Evolutionary conservation across 495 filamentous ascomycete genomes (phyloP), one percentile per base, ranked within the genome.

Genomic region (Bombardia bombarda): DNA sequence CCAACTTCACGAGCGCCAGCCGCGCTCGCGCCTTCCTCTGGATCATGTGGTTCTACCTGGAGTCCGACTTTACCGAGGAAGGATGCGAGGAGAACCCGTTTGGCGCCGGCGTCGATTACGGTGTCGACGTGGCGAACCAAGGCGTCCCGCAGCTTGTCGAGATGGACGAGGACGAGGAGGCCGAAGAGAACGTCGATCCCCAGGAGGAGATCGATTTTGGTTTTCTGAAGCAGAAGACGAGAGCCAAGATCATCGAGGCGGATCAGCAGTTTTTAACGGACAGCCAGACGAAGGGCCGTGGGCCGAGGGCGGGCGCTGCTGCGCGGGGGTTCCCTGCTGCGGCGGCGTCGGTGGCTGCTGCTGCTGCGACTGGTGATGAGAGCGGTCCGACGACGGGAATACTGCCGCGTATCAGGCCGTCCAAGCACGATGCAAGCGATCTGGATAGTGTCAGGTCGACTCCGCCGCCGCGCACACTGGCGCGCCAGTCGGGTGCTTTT

Each of bases 41-140:
- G 92, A 62, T 98, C 46, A 95, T 98, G 81, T 98, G 92, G 92
- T 94, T 87, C 71, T 97, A 98, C 61, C 71, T 97, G n/a, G 93
- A 98, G 65, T 90, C 90, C 39, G 86, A 97, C 58, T 96, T 95
- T 55, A 82, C 82, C 4, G 72, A 77, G 37, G 84, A 95, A 48
- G 86, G 82, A 41, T 86, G 87, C 30, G 67, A 81, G 31, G 80
- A 84, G 43, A 98, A 97, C 60, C 92, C 92, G 0, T 98, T 94
- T 55, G 92, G 93, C 2, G 60, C 78, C 1, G 92, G 92, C 16
- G 64, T 82, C 55, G 62, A 80, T 66, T 62, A 82, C 56, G 60
- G 80, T 61, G 43, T 69, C 8, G 61, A 84, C 66, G 45, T 72
- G 72, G 62, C 87, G 71, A 66, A 79, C 78, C 69, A 95, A 47